Percentiles rank a stretch among this genome's conserved stretches.
These are phyloP conservation scores for Corylus americana DNA, from an alignment of 306 rosid species.

Conservation along the genomic window DNA sequence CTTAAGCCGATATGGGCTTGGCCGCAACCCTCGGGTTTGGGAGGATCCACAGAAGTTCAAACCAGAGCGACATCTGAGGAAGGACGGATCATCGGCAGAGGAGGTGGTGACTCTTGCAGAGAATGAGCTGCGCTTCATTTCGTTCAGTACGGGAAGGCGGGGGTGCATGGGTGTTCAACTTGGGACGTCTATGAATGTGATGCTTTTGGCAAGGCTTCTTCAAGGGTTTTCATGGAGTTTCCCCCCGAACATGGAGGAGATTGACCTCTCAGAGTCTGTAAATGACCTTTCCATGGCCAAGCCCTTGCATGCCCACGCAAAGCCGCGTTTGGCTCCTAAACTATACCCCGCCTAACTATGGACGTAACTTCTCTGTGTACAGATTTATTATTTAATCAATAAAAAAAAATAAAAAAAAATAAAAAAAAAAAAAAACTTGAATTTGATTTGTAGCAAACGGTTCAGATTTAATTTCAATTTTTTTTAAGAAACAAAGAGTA, in stretches of 20 bases:
- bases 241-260: neutral
- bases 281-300: neutral
- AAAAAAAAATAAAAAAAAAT: too few species aligned
- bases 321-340: conserved; percentile 12
- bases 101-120: conserved; percentile 21
- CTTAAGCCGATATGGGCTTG: conserved; percentile 36
- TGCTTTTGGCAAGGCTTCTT: conserved; percentile 25
- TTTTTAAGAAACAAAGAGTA: too few species aligned
- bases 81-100: neutral
- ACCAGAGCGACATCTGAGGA: conserved; percentile 34
- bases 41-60: conserved; percentile 31
- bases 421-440: too few species aligned
- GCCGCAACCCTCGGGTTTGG: conserved; percentile 41
- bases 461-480: too few species aligned
- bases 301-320: conserved; percentile 13
- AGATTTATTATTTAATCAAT: too few species aligned
- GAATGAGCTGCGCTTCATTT: conserved; percentile 28
- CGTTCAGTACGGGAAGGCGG: conserved; percentile 29
- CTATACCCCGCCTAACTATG: neutral
- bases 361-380: too few species aligned
- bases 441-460: too few species aligned
- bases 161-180: conserved; percentile 19
- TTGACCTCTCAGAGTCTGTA: conserved; percentile 20
- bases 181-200: conserved; percentile 15
- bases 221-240: conserved; percentile 32